Percentiles rank a stretch among this genome's conserved stretches.
Evolutionary conservation across 225 moss, liverwort and hornwort genomes (phyloP).

Genomic region (Lunularia cruciata): DNA sequence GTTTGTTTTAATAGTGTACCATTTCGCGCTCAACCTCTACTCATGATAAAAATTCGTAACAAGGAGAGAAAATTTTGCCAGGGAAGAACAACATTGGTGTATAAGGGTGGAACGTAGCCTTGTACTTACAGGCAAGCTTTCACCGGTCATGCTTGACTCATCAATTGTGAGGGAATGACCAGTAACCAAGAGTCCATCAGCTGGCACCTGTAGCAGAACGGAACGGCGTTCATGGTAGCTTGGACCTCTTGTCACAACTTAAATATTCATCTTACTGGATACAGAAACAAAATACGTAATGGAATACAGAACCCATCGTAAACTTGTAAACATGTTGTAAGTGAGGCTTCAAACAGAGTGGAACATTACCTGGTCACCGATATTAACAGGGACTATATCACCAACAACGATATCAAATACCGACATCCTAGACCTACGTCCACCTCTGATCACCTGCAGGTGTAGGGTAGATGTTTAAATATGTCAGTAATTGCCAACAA

Average conservation of each 20-base stretch:
- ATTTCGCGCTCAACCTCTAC: too few species aligned
- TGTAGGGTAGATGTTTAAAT: too few species aligned
- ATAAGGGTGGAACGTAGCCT: too few species aligned
- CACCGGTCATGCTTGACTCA: constrained; percentile 88
- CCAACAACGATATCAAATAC: constrained; percentile 89
- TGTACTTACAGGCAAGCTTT: constrained; percentile 69
- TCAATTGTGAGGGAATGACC: constrained; percentile 74
- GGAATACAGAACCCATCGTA: background rate
- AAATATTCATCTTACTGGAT: background rate
- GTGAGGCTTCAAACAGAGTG: too few species aligned
- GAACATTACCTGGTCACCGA: constrained; percentile 78
- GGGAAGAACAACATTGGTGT: too few species aligned
- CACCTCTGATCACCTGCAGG: constrained; percentile 88
- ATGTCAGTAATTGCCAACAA: too few species aligned
- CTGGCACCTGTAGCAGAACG: constrained; percentile 58
- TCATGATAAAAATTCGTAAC: too few species aligned
- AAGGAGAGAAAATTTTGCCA: too few species aligned
- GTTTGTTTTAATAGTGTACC: too few species aligned
- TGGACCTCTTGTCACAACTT: too few species aligned
- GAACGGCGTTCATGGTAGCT: too few species aligned
- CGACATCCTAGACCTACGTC: constrained; percentile 66
- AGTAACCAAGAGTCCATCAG: constrained; percentile 69
- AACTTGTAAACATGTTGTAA: too few species aligned
- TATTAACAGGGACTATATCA: constrained; percentile 62
- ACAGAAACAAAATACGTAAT: background rate